phyloP scores from a whole-genome alignment of 2,329 filamentous ascomycete genomes.

The Cladosporium oxysporum region DNA sequence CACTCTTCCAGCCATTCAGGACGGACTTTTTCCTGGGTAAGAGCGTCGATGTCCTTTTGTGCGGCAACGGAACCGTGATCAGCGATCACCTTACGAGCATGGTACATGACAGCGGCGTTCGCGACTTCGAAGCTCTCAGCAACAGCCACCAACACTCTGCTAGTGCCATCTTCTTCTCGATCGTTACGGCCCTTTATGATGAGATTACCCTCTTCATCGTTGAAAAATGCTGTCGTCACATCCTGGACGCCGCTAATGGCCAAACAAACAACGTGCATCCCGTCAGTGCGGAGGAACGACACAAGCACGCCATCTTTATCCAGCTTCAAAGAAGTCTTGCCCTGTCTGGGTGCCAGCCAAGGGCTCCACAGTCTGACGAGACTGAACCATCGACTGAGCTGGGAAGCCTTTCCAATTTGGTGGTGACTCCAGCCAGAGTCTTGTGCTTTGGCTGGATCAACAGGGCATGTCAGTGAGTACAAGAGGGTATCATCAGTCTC shows the following conservation, averaged over 20 bases:
- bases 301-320: conserved; percentile 78
- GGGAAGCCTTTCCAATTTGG: conserved; percentile 65
- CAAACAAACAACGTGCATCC: conserved; percentile 74
- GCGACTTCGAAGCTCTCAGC: conserved; percentile 73
- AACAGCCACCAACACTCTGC: conserved; percentile 68
- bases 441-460: conserved; percentile 58
- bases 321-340: conserved; percentile 64
- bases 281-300: conserved; percentile 72
- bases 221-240: conserved; percentile 68
- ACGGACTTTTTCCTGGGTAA: conserved; percentile 53
- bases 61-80: conserved; percentile 46
- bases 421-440: conserved; percentile 60
- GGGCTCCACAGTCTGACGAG: conserved; percentile 76
- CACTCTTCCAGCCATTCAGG: conserved; percentile 76
- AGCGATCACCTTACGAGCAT: conserved; percentile 68
- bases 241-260: conserved; percentile 74
- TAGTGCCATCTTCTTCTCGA: conserved; percentile 54
- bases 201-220: conserved; percentile 65
- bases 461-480: conserved; percentile 64
- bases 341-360: conserved; percentile 89
- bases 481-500: conserved; percentile 69
- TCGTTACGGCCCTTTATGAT: conserved; percentile 74
- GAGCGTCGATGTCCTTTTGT: conserved; percentile 47
- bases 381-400: conserved; percentile 74
- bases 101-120: conserved; percentile 80